These are phyloP conservation scores for Helotiales sp. DNA, from an alignment of 2,329 filamentous ascomycete genomes.

Conservation along the genomic window DNA sequence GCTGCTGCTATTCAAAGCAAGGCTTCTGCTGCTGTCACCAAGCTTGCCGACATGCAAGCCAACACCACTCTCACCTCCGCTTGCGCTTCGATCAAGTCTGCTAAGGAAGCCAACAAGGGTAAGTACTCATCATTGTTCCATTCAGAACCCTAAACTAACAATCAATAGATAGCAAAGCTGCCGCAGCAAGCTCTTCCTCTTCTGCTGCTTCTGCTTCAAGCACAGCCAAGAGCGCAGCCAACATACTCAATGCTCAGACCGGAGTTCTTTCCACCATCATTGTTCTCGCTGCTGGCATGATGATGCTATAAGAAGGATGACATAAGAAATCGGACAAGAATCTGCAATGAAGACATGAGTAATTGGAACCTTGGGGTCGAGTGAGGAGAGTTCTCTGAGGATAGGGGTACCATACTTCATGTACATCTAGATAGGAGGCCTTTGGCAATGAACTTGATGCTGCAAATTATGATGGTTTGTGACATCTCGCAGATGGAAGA, in stretches of 20 bases:
- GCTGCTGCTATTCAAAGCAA: constrained; percentile 37
- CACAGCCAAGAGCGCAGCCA: constrained; percentile 12
- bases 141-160: background rate
- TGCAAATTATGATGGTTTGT: background rate
- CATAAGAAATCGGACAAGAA: background rate
- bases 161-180: constrained; percentile 8
- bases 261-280: constrained; percentile 20
- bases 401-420: background rate
- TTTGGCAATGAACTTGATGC: constrained; percentile 1
- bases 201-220: constrained; percentile 9
- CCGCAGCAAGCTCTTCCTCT: constrained; percentile 11
- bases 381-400: background rate
- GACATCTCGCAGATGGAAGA: background rate
- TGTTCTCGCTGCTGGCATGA: constrained; percentile 21
- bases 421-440: background rate
- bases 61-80: constrained; percentile 37
- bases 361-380: background rate
- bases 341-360: background rate
- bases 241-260: constrained; percentile 16
- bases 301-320: constrained; percentile 21
- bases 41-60: constrained; percentile 34
- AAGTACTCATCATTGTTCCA: background rate
- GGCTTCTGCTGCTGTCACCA: constrained; percentile 29
- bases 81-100: constrained; percentile 36
- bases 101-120: constrained; percentile 29